Evolutionary conservation across 371 early-diverging fungal species (phyloP).

Genomic region (Chytridium lagenaria): DNA sequence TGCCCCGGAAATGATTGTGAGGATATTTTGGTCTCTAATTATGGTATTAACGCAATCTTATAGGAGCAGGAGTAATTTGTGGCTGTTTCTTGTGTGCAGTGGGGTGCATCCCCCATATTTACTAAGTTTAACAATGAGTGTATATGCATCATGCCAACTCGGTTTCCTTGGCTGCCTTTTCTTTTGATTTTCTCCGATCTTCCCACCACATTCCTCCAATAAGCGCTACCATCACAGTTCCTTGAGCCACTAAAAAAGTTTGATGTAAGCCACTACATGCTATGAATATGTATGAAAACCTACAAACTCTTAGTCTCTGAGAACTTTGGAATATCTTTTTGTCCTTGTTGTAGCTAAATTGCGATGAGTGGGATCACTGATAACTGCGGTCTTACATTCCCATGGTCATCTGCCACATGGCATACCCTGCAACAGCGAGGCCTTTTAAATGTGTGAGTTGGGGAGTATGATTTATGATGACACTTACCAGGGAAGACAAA

Average conservation of each 20-base stretch:
- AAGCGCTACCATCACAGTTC: not conserved
- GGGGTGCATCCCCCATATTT: not conserved
- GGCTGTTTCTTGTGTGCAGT: not conserved
- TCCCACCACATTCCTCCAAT: not conserved
- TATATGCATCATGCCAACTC: not conserved
- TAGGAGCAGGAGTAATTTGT: not conserved
- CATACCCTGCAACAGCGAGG: not conserved
- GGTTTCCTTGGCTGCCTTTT: not conserved
- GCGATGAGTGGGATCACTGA: not conserved
- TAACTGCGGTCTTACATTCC: not conserved
- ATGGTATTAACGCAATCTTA: not conserved
- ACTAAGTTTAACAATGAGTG: not conserved
- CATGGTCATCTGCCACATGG: not conserved
- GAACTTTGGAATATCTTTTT: not conserved
- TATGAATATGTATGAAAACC: too few species aligned
- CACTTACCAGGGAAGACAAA: not conserved
- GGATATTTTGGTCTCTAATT: not conserved
- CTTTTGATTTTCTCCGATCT: not conserved
- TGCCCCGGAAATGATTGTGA: slow-evolving; percentile 6
- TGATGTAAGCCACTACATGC: not conserved
- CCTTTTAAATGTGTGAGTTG: not conserved
- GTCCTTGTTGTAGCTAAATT: slow-evolving; percentile 7
- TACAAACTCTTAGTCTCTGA: not conserved
- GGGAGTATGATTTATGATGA: not conserved
- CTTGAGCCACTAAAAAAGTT: not conserved